Evolutionary conservation across 2,329 filamentous ascomycete genomes (phyloP), one percentile per base, ranked within the genome.

Genomic region (Whalleya microplaca): DNA sequence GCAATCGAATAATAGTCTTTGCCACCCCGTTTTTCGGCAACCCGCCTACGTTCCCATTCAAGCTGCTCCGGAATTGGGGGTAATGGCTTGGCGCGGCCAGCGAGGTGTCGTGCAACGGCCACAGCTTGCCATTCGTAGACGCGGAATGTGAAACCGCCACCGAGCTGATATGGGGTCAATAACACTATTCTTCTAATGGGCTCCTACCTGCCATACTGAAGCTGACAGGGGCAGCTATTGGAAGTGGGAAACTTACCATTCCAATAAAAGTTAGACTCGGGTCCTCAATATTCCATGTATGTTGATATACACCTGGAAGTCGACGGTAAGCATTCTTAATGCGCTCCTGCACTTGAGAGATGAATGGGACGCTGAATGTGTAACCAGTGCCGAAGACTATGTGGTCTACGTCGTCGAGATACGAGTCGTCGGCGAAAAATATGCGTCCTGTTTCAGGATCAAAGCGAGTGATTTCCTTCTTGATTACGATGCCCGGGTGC

Each of bases 351-450:
- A 84, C 73, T 1, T 78, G 62, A 0, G 79, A 77, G 6, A 84
- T 64, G 64, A 82, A 86, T 0, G 82, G 83, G 0, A 85, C 68
- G 2, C 80, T 82, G 77, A 83, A 86, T 0, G 78, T 78, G 64
- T 85, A 86, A 0, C 84, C 84, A 0, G 84, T 87, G 3, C 80
- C 84, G 53, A 86, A 84, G 41, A 87, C 79, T 23, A 87, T 75
- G 49, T 81, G 69, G 59, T 87, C 83, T 8, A 86, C 78, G 4
- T 79, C 73, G 0, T 76, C 66, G 0, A 83, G 69, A 0, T 64
- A 72, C 0, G 76, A 77, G 0, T 82, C 82, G 48, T 86, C 81
- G 44, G 76, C 75, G 48, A 86, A 85, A 29, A 77, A 71, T 0
- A 85, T 75, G 0, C 71, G 74, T 19, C 78, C 70, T 0, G 64